Base-by-base conservation (phyloP, 1,284 basidiomycete genomes). In the Xerocomus nothofagi region DNA sequence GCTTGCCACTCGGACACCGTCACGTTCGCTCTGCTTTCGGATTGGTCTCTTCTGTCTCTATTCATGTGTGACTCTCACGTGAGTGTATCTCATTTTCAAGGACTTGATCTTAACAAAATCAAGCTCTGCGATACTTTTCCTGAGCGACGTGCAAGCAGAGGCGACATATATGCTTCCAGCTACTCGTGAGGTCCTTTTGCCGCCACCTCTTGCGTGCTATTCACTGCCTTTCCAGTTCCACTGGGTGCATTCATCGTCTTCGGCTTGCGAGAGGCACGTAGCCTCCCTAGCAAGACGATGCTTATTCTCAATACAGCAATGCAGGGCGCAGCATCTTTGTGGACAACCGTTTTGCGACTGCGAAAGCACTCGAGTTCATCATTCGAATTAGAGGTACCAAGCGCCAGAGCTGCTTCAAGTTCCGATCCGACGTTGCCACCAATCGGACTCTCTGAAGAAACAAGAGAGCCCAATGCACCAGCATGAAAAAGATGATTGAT, bases 81-180 rank as follows among this genome's bases (percentile, higher is more conserved):
- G 58, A 50, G 76, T 61, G 17, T 14, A 3, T 30, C 15, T 30
- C 39, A 4, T 15, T 2, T n/a, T 26, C 23, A 4, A 12, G 18
- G 15, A 18, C 10, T 3, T 46, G 24, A 15, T 14, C 44, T 43
- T 60, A 6, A 60, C 11, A 2, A 20, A 45, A 38, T 46, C 38
- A 51, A 75, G 74, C 1, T 71, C 71, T 26, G 73, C 76, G 27
- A 60, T 79, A 39, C 60, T 73, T 20, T 77, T 75, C 58, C 53
- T 79, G 34, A 63, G 67, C 12, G 58, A 69, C 23, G 43, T 53
- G n/a, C 36, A 56, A 5, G 61, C 57, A 32, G 52, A 66, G 5
- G 71, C 75, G 57, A 70, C 74, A 7, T 79, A 76, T 57, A 73
- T 83, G 68, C 65, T 79, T 12, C 74, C 78, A 51, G 80, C 80